A percentile compares a stretch with the other conserved stretches of the same genome.
Evolutionary conservation across 495 filamentous ascomycete species (phyloP).

Genomic region (Penicillium cataractarum): DNA sequence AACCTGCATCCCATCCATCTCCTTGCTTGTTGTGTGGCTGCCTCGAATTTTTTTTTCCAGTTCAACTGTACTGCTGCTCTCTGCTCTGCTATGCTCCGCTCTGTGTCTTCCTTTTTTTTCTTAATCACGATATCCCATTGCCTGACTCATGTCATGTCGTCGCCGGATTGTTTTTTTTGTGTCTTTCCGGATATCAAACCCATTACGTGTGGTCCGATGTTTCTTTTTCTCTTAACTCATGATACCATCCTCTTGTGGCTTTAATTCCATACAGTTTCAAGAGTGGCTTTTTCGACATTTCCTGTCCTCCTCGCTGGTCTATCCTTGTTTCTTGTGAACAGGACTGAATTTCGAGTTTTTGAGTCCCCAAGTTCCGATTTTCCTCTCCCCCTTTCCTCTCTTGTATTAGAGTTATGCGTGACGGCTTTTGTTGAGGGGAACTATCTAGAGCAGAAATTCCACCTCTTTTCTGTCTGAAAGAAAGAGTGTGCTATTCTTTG

Average conservation of each 20-base stretch:
- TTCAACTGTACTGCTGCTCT: slow-evolving; percentile 1
- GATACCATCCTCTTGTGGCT: slow-evolving; percentile 48
- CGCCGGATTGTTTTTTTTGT: slow-evolving; percentile 33
- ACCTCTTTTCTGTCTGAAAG: background rate
- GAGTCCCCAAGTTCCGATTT: background rate
- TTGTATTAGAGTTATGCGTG: slow-evolving; percentile 41
- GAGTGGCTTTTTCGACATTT: slow-evolving; percentile 41
- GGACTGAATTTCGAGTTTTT: background rate
- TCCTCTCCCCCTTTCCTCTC: slow-evolving; percentile 17
- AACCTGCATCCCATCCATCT: slow-evolving; percentile 23
- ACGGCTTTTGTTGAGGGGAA: slow-evolving; percentile 11
- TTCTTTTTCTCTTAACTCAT: slow-evolving; percentile 36
- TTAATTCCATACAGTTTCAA: slow-evolving; percentile 39
- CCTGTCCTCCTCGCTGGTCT: slow-evolving; percentile 35
- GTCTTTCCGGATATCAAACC: slow-evolving; percentile 9
- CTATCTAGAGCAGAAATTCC: slow-evolving; percentile 5
- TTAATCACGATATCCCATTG: slow-evolving; percentile 45
- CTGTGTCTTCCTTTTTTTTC: slow-evolving; percentile 12
- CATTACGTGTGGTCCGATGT: slow-evolving; percentile 15
- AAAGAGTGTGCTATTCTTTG: slow-evolving; percentile 1
- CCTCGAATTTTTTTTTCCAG: slow-evolving; percentile 1
- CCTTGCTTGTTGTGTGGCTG: slow-evolving; percentile 15
- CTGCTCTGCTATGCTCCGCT: background rate
- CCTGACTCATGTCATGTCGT: slow-evolving; percentile 37
- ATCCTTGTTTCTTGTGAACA: slow-evolving; percentile 3